Percentiles rank a stretch among this genome's conserved stretches.
Conservation (phyloP, 2,329 filamentous ascomycete species). For the Aspergillus fumigatiaffinis region DNA sequence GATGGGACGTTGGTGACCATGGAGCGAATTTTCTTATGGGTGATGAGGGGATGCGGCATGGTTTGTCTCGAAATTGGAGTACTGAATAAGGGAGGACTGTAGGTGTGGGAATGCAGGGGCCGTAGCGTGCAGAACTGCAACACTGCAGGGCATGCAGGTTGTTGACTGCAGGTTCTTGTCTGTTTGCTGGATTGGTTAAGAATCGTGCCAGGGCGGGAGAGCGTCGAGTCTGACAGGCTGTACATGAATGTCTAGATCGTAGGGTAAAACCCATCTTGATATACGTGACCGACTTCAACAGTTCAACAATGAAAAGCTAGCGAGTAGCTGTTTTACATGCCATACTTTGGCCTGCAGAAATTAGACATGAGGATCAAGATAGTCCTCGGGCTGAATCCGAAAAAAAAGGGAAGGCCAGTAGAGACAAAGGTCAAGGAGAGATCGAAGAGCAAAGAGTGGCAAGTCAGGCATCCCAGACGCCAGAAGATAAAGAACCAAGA, state of each 20-base stretch:
- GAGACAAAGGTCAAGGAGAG: not conserved
- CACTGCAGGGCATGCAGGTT: too few species aligned
- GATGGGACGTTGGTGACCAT: conserved; percentile 41
- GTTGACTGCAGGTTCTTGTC: not conserved
- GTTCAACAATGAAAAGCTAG: not conserved
- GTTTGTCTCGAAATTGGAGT: conserved; percentile 17
- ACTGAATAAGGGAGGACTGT: not conserved
- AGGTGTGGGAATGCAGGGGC: not conserved
- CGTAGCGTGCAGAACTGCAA: not conserved
- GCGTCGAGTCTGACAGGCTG: too few species aligned
- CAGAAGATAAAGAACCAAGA: not conserved
- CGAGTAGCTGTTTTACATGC: not conserved
- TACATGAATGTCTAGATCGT: not conserved
- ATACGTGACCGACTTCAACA: not conserved
- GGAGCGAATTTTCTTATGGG: conserved; percentile 38
- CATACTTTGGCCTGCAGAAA: not conserved
- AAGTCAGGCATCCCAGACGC: not conserved
- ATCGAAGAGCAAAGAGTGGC: not conserved
- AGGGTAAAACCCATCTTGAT: not conserved
- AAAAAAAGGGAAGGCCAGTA: not conserved
- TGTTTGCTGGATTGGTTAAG: too few species aligned
- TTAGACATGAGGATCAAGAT: not conserved
- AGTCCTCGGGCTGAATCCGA: not conserved
- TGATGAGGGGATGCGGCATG: conserved; percentile 22
- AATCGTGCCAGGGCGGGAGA: not conserved